Conservation (phyloP, 306 rosid genomes). For the Bauhinia variegata region DNA sequence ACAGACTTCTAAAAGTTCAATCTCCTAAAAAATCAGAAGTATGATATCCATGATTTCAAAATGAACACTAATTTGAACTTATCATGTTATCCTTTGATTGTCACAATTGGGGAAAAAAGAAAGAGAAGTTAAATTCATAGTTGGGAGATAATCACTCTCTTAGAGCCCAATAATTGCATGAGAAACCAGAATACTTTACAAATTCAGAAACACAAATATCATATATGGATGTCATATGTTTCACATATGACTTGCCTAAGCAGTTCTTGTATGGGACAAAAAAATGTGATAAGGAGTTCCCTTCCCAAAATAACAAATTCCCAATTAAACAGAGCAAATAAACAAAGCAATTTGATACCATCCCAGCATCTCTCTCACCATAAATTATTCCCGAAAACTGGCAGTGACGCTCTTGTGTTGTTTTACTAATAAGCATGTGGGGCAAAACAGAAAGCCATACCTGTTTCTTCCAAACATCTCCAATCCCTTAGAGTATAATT, state of each 20-base stretch:
- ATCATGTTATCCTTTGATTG: too few relatives aligned
- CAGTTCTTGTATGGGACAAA: too few relatives aligned
- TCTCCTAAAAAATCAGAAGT: background rate
- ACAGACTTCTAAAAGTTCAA: slow-evolving; percentile 13
- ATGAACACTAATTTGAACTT: slow-evolving; percentile 1
- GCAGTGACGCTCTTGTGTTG: background rate
- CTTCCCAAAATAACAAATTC: background rate
- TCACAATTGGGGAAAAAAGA: too few relatives aligned
- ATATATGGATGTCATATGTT: too few relatives aligned
- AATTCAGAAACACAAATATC: too few relatives aligned
- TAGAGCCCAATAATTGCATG: too few relatives aligned
- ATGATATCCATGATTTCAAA: slow-evolving; percentile 20
- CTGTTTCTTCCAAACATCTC: slow-evolving; percentile 97
- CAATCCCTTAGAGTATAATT: slow-evolving; percentile 82
- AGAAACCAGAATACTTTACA: too few relatives aligned
- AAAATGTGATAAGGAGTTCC: slow-evolving; percentile 6
- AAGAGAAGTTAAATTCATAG: too few relatives aligned
- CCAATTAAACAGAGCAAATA: slow-evolving; percentile 1
- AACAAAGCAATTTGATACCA: slow-evolving; percentile 22
- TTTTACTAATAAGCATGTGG: background rate
- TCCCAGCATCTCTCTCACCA: slow-evolving; percentile 27
- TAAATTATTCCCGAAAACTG: background rate
- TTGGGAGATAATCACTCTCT: too few relatives aligned
- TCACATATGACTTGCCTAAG: too few relatives aligned
- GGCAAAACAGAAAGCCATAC: slow-evolving; percentile 43